Base-by-base conservation (phyloP, 257 asterid genomes). In the Salvia rosmarinus region DNA sequence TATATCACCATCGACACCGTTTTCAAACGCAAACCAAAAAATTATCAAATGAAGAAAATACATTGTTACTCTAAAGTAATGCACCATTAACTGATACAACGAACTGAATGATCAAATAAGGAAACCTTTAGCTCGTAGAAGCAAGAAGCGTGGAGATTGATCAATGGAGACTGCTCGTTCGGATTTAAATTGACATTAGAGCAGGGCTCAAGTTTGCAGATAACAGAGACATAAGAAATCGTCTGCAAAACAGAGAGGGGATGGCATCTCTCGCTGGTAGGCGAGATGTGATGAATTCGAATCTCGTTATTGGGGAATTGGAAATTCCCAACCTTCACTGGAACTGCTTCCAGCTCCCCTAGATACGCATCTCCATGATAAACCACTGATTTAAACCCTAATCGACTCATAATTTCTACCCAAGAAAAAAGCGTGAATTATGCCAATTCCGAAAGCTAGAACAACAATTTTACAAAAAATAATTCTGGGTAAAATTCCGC, bases 191-290 rank as follows among this genome's bases (percentile, higher is more conserved):
- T 76, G 68, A 80, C 42, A 68, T 77, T 82, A 2, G 84, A 77
- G 72, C 65, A 68, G 1, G 97, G 98, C 82, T 95, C 98, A 7
- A 95, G 98, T 88, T 95, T 91, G 85, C 98, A 91, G 19, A 89
- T 79, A 77, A 84, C 90, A 59, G 91, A 62, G 46, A 80, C 80
- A 17, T 91, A 75, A 14, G 97, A 79, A 60, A 95, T 82, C 28
- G 96, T 89, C 72, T 84, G 96, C 6, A 95, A 75, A 78, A 95
- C 91, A 61, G 96, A 75, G 13, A 91, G 86, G 4, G 99, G 99
- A 67, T 84, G 90, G 47, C 96, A 85, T 55, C 99, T 84, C 77
- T 91, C 97, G 76, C 99, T 95, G 28, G 28, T 77, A 0, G 74
- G 77, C 0, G 96, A 78, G 67, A 89, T 84, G 66, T 80, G 87